These are phyloP conservation scores for Ceratocystis harringtonii DNA, from an alignment of 2,329 filamentous ascomycete species.

Conservation along the genomic window DNA sequence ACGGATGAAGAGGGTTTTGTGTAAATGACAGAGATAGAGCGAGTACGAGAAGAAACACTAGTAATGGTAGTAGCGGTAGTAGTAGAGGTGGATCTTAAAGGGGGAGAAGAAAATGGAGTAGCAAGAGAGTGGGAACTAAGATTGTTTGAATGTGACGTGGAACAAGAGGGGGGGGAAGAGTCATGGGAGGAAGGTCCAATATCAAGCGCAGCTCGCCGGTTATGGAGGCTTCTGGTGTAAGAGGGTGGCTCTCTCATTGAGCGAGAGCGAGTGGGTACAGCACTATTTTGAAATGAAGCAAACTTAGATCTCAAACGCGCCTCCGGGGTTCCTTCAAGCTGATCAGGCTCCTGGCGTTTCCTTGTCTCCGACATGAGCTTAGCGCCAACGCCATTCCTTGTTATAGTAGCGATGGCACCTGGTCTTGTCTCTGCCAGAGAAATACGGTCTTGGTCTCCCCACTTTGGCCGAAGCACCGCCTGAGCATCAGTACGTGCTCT, in stretches of 20 bases:
- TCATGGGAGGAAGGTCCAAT: not conserved
- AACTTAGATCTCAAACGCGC: slow-evolving; percentile 7
- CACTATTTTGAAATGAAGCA: slow-evolving; percentile 11
- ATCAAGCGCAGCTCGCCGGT: slow-evolving; percentile 4
- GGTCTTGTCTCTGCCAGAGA: not conserved
- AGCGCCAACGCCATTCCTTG: slow-evolving; percentile 1
- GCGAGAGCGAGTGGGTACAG: slow-evolving; percentile 6
- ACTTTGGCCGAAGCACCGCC: slow-evolving; percentile 1
- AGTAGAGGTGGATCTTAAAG: not conserved
- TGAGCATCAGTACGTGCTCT: slow-evolving; percentile 1
- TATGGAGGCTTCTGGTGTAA: slow-evolving; percentile 5
- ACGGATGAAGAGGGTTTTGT: not conserved
- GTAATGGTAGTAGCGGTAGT: not conserved
- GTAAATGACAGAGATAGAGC: slow-evolving; percentile 7
- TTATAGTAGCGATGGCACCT: not conserved
- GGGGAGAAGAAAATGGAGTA: slow-evolving; percentile 6
- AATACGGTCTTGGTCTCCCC: not conserved
- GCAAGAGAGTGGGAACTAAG: slow-evolving; percentile 10
- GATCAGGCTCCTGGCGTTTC: slow-evolving; percentile 15
- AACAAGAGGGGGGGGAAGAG: not conserved
- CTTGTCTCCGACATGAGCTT: slow-evolving; percentile 1
- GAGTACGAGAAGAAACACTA: slow-evolving; percentile 4
- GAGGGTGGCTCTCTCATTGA: slow-evolving; percentile 11
- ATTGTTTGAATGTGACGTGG: slow-evolving; percentile 10
- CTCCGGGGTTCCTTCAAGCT: slow-evolving; percentile 13